Evolutionary conservation across 805 yeast species (phyloP).

Genomic region (Candida railenensis): DNA sequence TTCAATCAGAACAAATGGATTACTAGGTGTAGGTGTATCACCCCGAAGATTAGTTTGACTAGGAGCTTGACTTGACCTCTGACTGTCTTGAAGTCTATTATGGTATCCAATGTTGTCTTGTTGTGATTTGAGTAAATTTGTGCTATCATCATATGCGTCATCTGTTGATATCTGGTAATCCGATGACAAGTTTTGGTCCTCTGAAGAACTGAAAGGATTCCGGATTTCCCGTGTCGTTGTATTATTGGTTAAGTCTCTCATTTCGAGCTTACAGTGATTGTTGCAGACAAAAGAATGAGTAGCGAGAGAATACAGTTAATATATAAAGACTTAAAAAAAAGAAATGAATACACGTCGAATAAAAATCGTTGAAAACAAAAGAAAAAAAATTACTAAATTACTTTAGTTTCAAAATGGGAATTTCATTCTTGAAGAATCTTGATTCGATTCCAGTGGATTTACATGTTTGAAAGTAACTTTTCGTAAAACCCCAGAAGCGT

Average conservation of each 20-base stretch:
- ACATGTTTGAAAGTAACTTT: neutral
- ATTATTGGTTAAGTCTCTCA: constrained; percentile 1
- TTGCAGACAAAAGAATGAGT: no score
- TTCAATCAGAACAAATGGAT: constrained; percentile 1
- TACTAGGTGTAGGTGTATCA: neutral
- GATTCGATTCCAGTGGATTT: neutral
- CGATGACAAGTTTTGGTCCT: neutral
- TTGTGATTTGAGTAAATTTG: neutral
- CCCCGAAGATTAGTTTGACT: neutral
- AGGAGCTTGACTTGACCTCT: neutral
- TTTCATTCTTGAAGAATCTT: neutral
- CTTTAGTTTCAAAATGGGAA: no score
- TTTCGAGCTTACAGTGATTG: neutral
- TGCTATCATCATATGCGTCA: neutral
- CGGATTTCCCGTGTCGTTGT: neutral
- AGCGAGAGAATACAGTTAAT: no score
- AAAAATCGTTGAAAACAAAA: no score
- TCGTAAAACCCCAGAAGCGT: neutral
- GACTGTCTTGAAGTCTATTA: neutral
- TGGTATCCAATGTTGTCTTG: neutral
- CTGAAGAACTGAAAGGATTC: neutral
- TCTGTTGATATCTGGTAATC: neutral
- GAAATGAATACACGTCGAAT: no score
- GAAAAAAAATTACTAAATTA: no score
- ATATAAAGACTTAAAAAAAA: neutral